Conservation (phyloP, 768 basidiomycete genomes). For the Leccinum broughii region DNA sequence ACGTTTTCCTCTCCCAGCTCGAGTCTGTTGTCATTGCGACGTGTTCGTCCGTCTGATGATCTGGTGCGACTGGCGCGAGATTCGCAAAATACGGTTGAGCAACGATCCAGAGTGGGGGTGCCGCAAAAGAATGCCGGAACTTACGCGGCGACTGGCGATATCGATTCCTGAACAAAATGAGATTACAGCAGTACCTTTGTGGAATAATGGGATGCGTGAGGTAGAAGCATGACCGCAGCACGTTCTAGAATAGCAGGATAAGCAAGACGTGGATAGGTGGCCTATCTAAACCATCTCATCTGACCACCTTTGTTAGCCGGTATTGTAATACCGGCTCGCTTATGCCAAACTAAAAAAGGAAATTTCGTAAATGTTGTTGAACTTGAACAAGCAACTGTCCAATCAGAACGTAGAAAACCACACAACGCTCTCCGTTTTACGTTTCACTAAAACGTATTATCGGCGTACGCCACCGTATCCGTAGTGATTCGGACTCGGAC, state of each 20-base stretch:
- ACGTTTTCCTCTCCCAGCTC: too few relatives aligned
- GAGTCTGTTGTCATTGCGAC: not conserved
- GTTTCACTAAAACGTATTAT: not conserved
- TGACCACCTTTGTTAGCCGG: too few relatives aligned
- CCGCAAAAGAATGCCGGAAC: not conserved
- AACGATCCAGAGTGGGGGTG: not conserved
- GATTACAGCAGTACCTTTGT: not conserved
- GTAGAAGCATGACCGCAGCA: not conserved
- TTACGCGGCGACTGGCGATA: not conserved
- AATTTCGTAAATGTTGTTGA: not conserved
- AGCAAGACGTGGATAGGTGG: not conserved
- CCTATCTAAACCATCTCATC: too few relatives aligned
- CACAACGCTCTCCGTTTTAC: not conserved
- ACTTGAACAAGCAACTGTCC: not conserved
- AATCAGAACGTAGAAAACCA: not conserved
- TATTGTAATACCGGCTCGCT: too few relatives aligned
- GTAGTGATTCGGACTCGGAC: not conserved
- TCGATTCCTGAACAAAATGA: not conserved
- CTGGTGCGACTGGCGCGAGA: too few relatives aligned
- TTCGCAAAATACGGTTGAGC: not conserved
- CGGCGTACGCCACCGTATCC: not conserved
- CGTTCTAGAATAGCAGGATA: not conserved
- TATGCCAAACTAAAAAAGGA: not conserved
- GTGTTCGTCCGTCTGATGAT: too few relatives aligned
- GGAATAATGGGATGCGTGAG: not conserved